Conservation (phyloP, 495 filamentous ascomycete genomes). For the Neurospora sp. region DNA sequence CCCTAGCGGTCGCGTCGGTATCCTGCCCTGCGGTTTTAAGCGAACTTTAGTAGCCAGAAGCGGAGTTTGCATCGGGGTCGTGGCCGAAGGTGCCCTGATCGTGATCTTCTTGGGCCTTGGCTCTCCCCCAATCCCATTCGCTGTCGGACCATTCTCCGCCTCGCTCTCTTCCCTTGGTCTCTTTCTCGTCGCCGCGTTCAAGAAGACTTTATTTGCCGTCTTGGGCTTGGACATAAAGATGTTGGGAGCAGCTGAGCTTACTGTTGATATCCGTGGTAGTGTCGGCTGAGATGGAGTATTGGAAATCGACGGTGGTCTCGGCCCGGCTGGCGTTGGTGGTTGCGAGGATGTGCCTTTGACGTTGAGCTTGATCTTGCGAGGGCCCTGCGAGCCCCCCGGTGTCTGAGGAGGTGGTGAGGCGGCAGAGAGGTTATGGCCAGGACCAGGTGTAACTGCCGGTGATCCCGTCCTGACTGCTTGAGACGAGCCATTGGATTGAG, state of each 20-base stretch:
- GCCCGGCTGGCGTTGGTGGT: conserved; percentile 35
- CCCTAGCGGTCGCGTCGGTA: conserved; percentile 56
- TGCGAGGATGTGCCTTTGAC: conserved; percentile 30
- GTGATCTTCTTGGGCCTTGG: conserved; percentile 31
- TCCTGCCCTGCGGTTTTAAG: conserved; percentile 35
- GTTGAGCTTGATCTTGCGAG: conserved; percentile 42
- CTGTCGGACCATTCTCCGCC: conserved; percentile 30
- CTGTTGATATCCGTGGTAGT: neutral
- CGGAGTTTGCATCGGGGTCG: neutral
- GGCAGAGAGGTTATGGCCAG: conserved; percentile 5
- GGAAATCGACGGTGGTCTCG: conserved; percentile 7
- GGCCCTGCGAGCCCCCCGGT: conserved; percentile 23
- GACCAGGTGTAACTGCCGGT: conserved; percentile 4
- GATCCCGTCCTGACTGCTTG: neutral
- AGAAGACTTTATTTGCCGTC: conserved; percentile 32
- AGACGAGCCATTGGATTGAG: conserved; percentile 1
- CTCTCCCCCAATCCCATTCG: conserved; percentile 15
- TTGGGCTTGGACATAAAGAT: conserved; percentile 37
- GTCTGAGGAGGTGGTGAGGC: conserved; percentile 23
- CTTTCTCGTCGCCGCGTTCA: conserved; percentile 31
- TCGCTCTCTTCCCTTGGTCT: conserved; percentile 29
- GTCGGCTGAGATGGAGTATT: neutral
- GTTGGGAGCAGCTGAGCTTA: conserved; percentile 10
- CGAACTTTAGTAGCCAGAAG: conserved; percentile 14
- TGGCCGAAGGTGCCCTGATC: conserved; percentile 11